Conservation (phyloP, 1,139 yeast genomes). For the Hemisphaericaspora xylanilytica region DNA sequence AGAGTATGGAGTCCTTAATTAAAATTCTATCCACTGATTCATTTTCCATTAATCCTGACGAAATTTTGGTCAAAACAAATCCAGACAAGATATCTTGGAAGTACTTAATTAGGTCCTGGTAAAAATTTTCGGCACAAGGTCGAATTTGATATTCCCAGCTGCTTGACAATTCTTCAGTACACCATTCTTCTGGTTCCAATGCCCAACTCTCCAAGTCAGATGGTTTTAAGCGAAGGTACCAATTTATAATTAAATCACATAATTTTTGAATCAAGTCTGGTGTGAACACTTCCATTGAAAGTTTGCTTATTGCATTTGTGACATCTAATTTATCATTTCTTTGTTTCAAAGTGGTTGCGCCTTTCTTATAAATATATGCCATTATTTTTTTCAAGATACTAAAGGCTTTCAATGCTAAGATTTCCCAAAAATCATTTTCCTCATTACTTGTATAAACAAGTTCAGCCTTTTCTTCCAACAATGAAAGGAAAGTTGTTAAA, state of each 20-base stretch:
- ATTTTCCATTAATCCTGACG: constrained; percentile 42
- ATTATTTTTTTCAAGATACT: constrained; percentile 63
- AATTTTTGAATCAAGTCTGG: constrained; percentile 53
- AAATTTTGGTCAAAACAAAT: constrained; percentile 62
- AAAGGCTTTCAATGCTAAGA: constrained; percentile 68
- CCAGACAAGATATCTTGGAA: constrained; percentile 63
- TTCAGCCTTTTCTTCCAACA: constrained; percentile 63
- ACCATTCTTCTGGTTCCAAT: constrained; percentile 90
- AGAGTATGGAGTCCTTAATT: constrained; percentile 73
- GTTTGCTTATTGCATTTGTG: constrained; percentile 49
- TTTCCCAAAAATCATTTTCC: constrained; percentile 70
- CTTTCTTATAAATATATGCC: constrained; percentile 60
- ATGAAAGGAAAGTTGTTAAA: constrained; percentile 53
- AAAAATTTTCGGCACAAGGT: constrained; percentile 85
- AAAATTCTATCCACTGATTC: constrained; percentile 51
- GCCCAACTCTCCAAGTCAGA: constrained; percentile 79
- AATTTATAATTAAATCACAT: constrained; percentile 63
- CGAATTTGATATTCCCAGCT: constrained; percentile 85
- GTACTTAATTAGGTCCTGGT: constrained; percentile 66
- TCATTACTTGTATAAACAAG: constrained; percentile 52
- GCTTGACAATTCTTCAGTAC: constrained; percentile 71
- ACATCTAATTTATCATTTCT: constrained; percentile 63
- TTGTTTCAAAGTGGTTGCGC: constrained; percentile 64
- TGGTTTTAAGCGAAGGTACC: constrained; percentile 72
- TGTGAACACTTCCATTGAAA: constrained; percentile 58